A percentile compares a stretch with the other conserved stretches of the same genome.
phyloP scores from a whole-genome alignment of 2,329 filamentous ascomycete genomes.

The Fusarium ambrosium region DNA sequence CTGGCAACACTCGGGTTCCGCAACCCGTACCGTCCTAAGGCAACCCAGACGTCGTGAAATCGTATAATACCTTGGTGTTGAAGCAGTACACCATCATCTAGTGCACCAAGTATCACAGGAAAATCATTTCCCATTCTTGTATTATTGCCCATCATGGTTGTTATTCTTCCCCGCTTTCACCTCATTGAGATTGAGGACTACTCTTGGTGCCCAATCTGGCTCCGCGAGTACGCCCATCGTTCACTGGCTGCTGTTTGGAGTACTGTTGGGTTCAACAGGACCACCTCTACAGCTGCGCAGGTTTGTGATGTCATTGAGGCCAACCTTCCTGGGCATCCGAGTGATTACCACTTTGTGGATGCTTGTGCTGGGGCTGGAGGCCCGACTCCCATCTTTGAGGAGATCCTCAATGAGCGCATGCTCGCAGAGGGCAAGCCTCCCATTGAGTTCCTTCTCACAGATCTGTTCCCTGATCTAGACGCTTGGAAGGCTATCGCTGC shows the following conservation, averaged over 20 bases:
- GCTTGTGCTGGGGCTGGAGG: conserved; percentile 39
- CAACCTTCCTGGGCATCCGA: conserved; percentile 33
- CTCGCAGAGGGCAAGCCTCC: conserved; percentile 27
- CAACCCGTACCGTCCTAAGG: conserved; percentile 1
- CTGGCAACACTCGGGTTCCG: conserved; percentile 12
- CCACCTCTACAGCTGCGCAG: conserved; percentile 32
- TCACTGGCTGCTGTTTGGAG: conserved; percentile 38
- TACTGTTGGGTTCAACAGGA: conserved; percentile 40
- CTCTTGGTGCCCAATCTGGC: conserved; percentile 41
- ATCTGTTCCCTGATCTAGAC: conserved; percentile 39
- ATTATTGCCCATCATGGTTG: conserved; percentile 18
- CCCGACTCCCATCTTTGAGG: conserved; percentile 39
- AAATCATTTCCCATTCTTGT: not conserved
- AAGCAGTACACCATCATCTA: not conserved
- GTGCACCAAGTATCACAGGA: not conserved
- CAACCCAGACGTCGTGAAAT: not conserved
- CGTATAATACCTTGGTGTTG: conserved; percentile 6
- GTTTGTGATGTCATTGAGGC: conserved; percentile 38
- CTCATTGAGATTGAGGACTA: conserved; percentile 43
- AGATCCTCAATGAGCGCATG: conserved; percentile 38
- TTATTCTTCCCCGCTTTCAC: conserved; percentile 40
- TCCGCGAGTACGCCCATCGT: conserved; percentile 42
- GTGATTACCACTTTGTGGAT: conserved; percentile 41
- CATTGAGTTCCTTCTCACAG: conserved; percentile 38
- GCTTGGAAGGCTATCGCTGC: conserved; percentile 38